A percentile compares a stretch with the other conserved stretches of the same genome.
phyloP scores from a whole-genome alignment of 495 filamentous ascomycete species.

The Lasiosphaeria ovina region DNA sequence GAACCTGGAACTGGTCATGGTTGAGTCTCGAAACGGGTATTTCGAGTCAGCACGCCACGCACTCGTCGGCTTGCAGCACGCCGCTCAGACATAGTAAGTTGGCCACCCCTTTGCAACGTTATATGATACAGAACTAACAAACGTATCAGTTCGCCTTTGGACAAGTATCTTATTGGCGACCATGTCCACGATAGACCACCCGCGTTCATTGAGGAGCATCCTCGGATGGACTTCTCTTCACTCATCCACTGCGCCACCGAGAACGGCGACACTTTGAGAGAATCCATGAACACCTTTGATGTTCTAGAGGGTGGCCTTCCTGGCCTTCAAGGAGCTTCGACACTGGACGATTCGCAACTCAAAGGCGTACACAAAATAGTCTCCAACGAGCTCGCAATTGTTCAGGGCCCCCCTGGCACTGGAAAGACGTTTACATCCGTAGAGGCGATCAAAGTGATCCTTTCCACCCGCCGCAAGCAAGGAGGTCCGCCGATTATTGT shows the following conservation, averaged over 20 bases:
- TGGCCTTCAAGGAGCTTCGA: slow-evolving; percentile 35
- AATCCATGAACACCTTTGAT: slow-evolving; percentile 12
- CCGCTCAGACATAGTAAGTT: slow-evolving; percentile 57
- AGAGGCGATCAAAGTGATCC: slow-evolving; percentile 63
- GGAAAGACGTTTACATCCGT: slow-evolving; percentile 84
- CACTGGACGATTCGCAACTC: slow-evolving; percentile 69
- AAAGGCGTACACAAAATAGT: slow-evolving; percentile 67
- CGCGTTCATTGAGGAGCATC: slow-evolving; percentile 28
- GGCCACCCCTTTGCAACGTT: background rate
- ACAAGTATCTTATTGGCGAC: slow-evolving; percentile 43
- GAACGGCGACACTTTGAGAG: background rate
- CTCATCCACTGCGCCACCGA: slow-evolving; percentile 22
- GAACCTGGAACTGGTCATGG: slow-evolving; percentile 70
- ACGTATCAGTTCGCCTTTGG: slow-evolving; percentile 22
- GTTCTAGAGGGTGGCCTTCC: slow-evolving; percentile 18
- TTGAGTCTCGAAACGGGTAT: slow-evolving; percentile 68
- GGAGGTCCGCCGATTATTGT: slow-evolving; percentile 58
- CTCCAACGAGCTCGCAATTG: slow-evolving; percentile 69
- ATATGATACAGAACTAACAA: background rate
- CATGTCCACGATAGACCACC: slow-evolving; percentile 38
- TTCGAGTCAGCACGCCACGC: slow-evolving; percentile 73
- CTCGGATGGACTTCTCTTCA: slow-evolving; percentile 35
- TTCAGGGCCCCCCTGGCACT: slow-evolving; percentile 91
- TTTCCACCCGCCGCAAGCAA: slow-evolving; percentile 47
- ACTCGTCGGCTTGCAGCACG: slow-evolving; percentile 70